phyloP scores from a whole-genome alignment of 331 rosid species.

The Acacia concinna region DNA sequence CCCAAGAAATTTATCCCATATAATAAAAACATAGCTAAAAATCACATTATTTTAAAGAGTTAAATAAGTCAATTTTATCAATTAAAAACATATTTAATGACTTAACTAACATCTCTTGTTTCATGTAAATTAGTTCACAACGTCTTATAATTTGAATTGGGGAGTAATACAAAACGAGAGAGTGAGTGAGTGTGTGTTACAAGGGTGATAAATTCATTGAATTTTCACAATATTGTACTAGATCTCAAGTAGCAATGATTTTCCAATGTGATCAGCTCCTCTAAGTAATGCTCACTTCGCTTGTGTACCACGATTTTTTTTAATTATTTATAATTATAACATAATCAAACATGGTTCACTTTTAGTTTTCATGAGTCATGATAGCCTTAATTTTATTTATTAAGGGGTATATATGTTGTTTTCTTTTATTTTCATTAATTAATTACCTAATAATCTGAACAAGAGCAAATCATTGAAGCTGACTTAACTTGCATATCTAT shows the following conservation, averaged over 20 bases:
- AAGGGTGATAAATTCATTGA: conserved; percentile 27
- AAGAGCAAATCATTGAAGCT: conserved; percentile 23
- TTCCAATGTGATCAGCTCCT: conserved; percentile 16
- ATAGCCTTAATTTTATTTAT: neutral
- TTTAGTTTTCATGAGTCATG: neutral
- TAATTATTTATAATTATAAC: conserved; percentile 3
- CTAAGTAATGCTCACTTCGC: conserved; percentile 45
- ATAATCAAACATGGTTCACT: conserved; percentile 15
- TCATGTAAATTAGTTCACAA: too few species aligned
- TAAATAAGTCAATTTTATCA: too few species aligned
- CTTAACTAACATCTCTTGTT: too few species aligned
- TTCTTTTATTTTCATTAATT: conserved; percentile 17
- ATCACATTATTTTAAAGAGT: too few species aligned
- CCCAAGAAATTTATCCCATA: too few species aligned
- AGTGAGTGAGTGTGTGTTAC: too few species aligned
- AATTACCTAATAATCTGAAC: neutral
- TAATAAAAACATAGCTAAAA: too few species aligned
- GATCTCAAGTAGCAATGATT: conserved; percentile 25
- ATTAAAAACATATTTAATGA: too few species aligned
- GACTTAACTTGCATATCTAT: conserved; percentile 25
- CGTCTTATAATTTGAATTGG: too few species aligned
- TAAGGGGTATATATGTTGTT: neutral
- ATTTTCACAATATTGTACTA: conserved; percentile 25
- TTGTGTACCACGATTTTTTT: conserved; percentile 50
- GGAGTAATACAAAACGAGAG: too few species aligned